Base-by-base conservation (phyloP, 176 grass and related monocot species). In the Echinochloa phyllopogon region DNA sequence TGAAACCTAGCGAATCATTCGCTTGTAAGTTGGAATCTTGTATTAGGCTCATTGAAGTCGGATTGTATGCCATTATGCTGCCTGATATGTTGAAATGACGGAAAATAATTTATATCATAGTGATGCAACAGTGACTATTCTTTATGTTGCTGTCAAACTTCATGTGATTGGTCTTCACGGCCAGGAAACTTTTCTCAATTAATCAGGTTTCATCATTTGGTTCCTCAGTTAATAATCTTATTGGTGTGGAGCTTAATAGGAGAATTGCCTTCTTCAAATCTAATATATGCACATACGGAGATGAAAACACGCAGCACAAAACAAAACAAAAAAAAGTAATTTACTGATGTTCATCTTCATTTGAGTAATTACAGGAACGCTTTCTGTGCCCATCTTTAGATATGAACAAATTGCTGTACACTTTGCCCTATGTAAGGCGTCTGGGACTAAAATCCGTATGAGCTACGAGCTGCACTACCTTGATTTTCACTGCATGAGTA, bases 361-460 rank as follows among this genome's bases (percentile, higher is more conserved):
- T 75, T 76, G 36, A 51, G 39, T 51, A 61, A 47, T 50, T 82
- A 86, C 83, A 71, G 33, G 20, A 42, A 69, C 21, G 39, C 41
- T 79, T 71, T 63, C 13, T 77, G 80, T 37, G 6, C 29, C 61
- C 25, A 69, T n/a, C 27, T 49, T 61, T 49, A 63, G 77, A 42
- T 65, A 82, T 77, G 52, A 81, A 50, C 78, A 60, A 81, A 63
- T 17, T 64, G 43, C 23, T 85, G 50, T 80, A 75, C 82, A 75
- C 20, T 74, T 85, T 1, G 66, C 67, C 60, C 6, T 18, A 36
- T 72, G 44, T 23, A 53, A 56, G 10, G 66, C 65, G 33, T 77
- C 24, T 57, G 37, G 37, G 49, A 40, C 49, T 27, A 57, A 43
- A 81, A 56, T 37, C 21, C 53, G 36, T 69, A 55, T 17, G 40